These are phyloP conservation scores for Epichloe sibirici DNA, from an alignment of 2,329 filamentous ascomycete genomes.

Conservation along the genomic window DNA sequence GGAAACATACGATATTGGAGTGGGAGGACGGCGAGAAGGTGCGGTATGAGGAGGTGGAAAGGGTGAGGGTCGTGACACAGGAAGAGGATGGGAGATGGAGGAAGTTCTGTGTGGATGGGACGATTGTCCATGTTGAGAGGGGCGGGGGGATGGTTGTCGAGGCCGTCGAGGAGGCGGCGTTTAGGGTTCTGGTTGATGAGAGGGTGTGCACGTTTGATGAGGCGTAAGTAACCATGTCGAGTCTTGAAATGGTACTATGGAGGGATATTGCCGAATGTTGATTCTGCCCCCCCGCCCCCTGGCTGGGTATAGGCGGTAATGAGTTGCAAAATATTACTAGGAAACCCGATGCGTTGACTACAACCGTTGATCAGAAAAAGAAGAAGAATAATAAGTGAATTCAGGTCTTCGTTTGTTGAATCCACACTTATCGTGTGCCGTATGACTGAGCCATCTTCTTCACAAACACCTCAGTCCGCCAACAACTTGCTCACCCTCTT, in stretches of 20 bases:
- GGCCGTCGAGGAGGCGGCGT: constrained; percentile 29
- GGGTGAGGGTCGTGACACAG: constrained; percentile 50
- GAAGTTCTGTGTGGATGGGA: constrained; percentile 83
- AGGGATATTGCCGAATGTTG: too few species aligned
- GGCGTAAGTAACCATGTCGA: too few species aligned
- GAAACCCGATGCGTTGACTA: too few species aligned
- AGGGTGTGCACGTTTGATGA: constrained; percentile 8
- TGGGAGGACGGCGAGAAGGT: constrained; percentile 49
- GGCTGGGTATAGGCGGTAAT: too few species aligned
- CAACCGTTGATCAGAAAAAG: too few species aligned
- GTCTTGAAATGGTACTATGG: not conserved
- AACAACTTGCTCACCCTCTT: constrained; percentile 40
- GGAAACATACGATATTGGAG: constrained; percentile 39
- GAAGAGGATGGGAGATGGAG: constrained; percentile 60
- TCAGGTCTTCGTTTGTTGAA: too few species aligned
- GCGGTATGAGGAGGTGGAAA: constrained; percentile 58
- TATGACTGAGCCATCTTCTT: not conserved
- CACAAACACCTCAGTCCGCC: not conserved
- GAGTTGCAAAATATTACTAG: too few species aligned
- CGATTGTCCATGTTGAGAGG: constrained; percentile 61
- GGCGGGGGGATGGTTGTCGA: constrained; percentile 57
- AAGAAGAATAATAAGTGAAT: too few species aligned
- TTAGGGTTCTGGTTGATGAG: constrained; percentile 32
- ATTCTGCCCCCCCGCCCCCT: too few species aligned
- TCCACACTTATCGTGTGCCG: too few species aligned